Evolutionary conservation across 2,329 filamentous ascomycete species (phyloP).

Genomic region (Xylariaceae sp.): DNA sequence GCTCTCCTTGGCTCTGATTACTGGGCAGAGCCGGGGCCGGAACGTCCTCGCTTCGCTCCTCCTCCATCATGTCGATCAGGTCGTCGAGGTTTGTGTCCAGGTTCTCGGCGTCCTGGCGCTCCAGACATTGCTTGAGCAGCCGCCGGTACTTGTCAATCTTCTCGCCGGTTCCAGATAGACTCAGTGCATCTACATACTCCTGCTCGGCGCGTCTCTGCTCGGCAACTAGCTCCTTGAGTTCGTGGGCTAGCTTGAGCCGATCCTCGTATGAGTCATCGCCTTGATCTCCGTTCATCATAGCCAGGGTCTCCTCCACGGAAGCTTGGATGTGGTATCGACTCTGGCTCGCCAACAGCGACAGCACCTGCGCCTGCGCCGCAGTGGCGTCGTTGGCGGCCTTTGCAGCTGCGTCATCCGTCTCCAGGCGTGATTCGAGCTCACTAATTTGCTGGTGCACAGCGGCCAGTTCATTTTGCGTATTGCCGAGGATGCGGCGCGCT

Average conservation of each 20-base stretch:
- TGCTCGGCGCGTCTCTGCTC: constrained; percentile 60
- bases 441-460: constrained; percentile 55
- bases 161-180: constrained; percentile 66
- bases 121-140: constrained; percentile 64
- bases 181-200: constrained; percentile 66
- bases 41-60: constrained; percentile 46
- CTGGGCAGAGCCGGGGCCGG: constrained; percentile 16
- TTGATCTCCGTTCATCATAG: constrained; percentile 45
- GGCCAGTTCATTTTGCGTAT: constrained; percentile 64
- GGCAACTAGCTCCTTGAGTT: constrained; percentile 51
- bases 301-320: constrained; percentile 47
- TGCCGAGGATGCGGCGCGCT: constrained; percentile 60
- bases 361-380: constrained; percentile 42
- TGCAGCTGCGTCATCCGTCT: constrained; percentile 49
- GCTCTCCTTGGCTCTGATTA: constrained; percentile 14
- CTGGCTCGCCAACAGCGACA: constrained; percentile 47
- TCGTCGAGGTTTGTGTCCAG: constrained; percentile 62
- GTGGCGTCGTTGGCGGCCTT: constrained; percentile 50
- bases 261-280: constrained; percentile 47
- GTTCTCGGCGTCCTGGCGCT: constrained; percentile 61
- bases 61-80: constrained; percentile 60
- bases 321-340: constrained; percentile 49
- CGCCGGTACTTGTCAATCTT: constrained; percentile 70
- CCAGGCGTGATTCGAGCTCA: constrained; percentile 51
- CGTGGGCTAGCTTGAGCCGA: constrained; percentile 52